phyloP scores from a whole-genome alignment of 495 filamentous ascomycete genomes.

The Aspergillus heteromorphus region DNA sequence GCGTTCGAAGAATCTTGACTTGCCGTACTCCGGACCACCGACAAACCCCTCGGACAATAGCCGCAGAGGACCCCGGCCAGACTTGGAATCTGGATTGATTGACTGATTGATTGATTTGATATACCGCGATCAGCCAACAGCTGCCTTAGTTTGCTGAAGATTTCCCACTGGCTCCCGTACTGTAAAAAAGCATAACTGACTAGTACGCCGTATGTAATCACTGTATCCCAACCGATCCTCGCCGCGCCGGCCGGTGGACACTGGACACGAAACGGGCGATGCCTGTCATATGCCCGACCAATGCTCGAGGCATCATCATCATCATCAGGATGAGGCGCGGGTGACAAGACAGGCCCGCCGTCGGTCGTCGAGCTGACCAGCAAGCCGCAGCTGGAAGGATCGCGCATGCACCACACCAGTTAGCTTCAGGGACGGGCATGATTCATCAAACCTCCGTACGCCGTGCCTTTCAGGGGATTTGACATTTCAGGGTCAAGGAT shows the following conservation, averaged over 20 bases:
- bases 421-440: neutral
- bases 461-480: neutral
- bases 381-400: neutral
- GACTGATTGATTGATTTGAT: neutral
- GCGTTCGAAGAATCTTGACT: neutral
- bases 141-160: neutral
- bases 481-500: neutral
- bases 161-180: neutral
- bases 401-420: neutral
- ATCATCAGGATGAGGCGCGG: neutral
- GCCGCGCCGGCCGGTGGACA: no score
- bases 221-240: neutral
- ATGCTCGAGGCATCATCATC: neutral
- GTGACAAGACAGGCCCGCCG: neutral
- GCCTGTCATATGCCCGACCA: neutral
- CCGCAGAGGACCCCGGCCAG: neutral
- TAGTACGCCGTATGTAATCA: no score
- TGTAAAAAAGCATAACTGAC: neutral
- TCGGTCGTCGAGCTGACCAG: no score
- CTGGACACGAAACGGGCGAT: neutral
- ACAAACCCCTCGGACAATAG: slow-evolving; percentile 5
- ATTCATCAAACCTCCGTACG: neutral
- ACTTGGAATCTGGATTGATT: neutral
- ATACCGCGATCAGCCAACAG: slow-evolving; percentile 3
- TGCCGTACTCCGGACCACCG: neutral